Base-by-base conservation (phyloP, 495 filamentous ascomycete species). In the Cairneyella variabilis region DNA sequence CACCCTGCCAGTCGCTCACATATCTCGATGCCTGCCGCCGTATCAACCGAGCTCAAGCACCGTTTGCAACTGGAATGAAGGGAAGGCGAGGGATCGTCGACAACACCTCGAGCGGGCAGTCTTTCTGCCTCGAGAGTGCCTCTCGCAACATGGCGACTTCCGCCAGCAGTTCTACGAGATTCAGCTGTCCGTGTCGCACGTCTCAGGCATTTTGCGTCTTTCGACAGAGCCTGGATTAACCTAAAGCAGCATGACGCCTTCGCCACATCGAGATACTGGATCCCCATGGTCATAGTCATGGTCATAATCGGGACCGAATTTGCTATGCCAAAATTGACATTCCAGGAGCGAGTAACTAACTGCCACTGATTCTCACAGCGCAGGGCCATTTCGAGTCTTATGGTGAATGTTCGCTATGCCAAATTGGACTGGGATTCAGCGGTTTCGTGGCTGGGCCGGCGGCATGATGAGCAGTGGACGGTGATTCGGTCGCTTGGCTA, bases 1-100 rank as follows among this genome's bases (percentile, higher is more conserved):
- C 36, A 4, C 39, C 9, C 28, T 32, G 7, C 28, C 28, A 32
- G 28, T n/a, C n/a, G n/a, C n/a, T n/a, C n/a, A n/a, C n/a, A n/a
- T 26, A 49, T 22, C 22, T 17, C 16, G 7, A 30, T 43, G 50
- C 32, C 44, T 48, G 52, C 52, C 52, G 52, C 52, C 52, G 44
- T 55, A 55, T 55, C 52, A 55, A 55, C 43, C 52, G 52, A 55
- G 52, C 17, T n/a, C n/a, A 34, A 17, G 40, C 14, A 30, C 42
- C 52, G 28, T 46, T 46, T 41, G 43, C 52, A 55, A 48, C 43
- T 17, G 41, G 41, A 32, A 27, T n/a, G 27, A 28, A 9, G 3
- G 12, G 30, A 17, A 18, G 36, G 41, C 32, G 23, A 8, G 12
- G 34, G 20, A 48, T 27, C 37, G 28, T 14, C 43, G 23, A 20